Evolutionary conservation across 2,329 filamentous ascomycete species (phyloP).

Genomic region (Aspergillus nomiae): DNA sequence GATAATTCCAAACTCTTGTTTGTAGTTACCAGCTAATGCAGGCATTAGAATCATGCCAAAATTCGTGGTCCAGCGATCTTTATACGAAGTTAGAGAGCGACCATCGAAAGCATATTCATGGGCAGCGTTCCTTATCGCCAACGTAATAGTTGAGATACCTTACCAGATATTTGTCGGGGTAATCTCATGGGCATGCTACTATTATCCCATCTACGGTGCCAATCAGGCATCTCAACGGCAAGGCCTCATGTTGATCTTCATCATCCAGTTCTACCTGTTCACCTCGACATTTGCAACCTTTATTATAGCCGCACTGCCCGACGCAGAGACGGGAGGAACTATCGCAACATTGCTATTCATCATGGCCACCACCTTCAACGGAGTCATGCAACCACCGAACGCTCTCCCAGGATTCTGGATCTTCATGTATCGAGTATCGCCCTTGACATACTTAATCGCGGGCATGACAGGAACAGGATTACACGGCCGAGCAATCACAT

Average conservation of each 20-base stretch:
- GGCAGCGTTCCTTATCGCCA: conserved; percentile 81
- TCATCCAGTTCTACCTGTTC: conserved; percentile 76
- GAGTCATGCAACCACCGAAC: conserved; percentile 66
- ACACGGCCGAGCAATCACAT: conserved; percentile 66
- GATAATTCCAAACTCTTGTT: conserved; percentile 38
- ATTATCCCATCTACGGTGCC: conserved; percentile 72
- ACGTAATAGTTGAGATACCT: conserved; percentile 81
- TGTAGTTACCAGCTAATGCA: conserved; percentile 6
- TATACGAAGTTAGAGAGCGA: conserved; percentile 84
- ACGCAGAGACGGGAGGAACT: conserved; percentile 74
- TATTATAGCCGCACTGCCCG: conserved; percentile 73
- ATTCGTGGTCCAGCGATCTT: conserved; percentile 76
- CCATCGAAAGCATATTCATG: conserved; percentile 83
- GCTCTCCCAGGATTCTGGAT: conserved; percentile 75
- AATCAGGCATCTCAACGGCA: conserved; percentile 68
- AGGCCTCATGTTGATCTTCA: conserved; percentile 75
- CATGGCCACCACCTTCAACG: conserved; percentile 72
- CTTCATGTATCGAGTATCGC: conserved; percentile 80
- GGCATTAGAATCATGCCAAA: conserved; percentile 65
- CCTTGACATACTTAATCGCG: conserved; percentile 78
- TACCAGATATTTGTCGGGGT: conserved; percentile 76
- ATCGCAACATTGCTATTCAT: conserved; percentile 75
- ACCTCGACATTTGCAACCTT: conserved; percentile 79
- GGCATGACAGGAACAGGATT: conserved; percentile 72
- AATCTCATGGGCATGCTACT: conserved; percentile 80